phyloP scores from a whole-genome alignment of 2,329 filamentous ascomycete species.

The Fusarium compactum region DNA sequence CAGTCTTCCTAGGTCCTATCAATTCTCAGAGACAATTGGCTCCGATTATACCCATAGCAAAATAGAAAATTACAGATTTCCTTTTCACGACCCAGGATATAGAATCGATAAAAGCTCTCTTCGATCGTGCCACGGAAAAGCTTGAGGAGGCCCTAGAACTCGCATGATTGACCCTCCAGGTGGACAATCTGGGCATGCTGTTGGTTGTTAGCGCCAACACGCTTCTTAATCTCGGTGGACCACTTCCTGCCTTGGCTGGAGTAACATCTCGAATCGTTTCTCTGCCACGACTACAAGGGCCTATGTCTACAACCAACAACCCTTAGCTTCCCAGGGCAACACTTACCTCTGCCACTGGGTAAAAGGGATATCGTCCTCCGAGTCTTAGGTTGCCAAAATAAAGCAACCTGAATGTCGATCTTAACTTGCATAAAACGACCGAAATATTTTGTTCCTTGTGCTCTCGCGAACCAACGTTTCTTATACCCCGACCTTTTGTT shows the following conservation, averaged over 20 bases:
- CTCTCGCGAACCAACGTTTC: neutral
- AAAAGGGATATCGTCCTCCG: neutral
- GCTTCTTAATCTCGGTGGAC: neutral
- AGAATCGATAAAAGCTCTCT: neutral
- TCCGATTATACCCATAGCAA: too few species aligned
- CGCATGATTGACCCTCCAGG: neutral
- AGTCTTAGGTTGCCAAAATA: neutral
- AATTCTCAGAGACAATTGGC: neutral
- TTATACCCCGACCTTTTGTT: neutral
- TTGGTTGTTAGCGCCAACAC: slow-evolving; percentile 8
- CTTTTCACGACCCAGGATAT: neutral
- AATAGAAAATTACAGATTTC: neutral
- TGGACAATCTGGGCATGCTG: neutral
- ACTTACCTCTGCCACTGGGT: neutral
- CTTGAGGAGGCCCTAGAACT: neutral
- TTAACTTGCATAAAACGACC: neutral
- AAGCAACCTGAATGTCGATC: neutral
- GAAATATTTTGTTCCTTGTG: neutral
- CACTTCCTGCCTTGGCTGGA: neutral
- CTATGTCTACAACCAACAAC: neutral
- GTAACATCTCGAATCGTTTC: neutral
- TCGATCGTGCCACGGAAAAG: neutral
- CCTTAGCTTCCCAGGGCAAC: neutral
- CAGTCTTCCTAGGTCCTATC: neutral
- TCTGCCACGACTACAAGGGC: neutral